Evolutionary conservation across 192 early-diverging fungal species (phyloP).

Genomic region (Backusella tarrabulga): DNA sequence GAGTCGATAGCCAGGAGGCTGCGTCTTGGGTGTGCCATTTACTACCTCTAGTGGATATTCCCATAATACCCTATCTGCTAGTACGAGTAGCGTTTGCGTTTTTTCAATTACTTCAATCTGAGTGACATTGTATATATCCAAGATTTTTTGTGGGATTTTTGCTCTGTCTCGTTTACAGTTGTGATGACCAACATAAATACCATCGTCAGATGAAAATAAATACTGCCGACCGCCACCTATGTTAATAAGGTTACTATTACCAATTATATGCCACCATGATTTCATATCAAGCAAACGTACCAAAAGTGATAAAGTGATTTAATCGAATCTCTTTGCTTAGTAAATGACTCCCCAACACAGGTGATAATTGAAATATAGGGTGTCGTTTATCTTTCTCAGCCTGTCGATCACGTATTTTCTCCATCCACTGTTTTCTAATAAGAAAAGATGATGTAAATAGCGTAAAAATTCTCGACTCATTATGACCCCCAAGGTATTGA

Average conservation of each 20-base stretch:
- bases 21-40: slow-evolving; percentile 15
- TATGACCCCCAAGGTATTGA: slow-evolving; percentile 67
- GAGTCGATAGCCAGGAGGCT: slow-evolving; percentile 11
- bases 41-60: slow-evolving; percentile 55
- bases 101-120: slow-evolving; percentile 88
- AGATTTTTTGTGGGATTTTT: slow-evolving; percentile 40
- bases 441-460: slow-evolving; percentile 74
- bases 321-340: slow-evolving; percentile 48
- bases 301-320: slow-evolving; percentile 52
- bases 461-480: slow-evolving; percentile 45
- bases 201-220: slow-evolving; percentile 79
- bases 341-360: slow-evolving; percentile 40
- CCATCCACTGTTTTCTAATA: slow-evolving; percentile 78
- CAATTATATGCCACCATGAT: background rate
- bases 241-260: background rate
- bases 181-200: slow-evolving; percentile 68
- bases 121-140: slow-evolving; percentile 71
- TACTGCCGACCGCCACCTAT: slow-evolving; percentile 54
- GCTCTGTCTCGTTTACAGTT: slow-evolving; percentile 37
- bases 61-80: slow-evolving; percentile 70
- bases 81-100: slow-evolving; percentile 74
- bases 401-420: slow-evolving; percentile 71
- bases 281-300: slow-evolving; percentile 25
- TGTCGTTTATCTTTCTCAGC: slow-evolving; percentile 37
- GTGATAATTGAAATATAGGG: slow-evolving; percentile 51